Base-by-base conservation (phyloP, 805 yeast genomes). In the Myxozyma kluyveri region DNA sequence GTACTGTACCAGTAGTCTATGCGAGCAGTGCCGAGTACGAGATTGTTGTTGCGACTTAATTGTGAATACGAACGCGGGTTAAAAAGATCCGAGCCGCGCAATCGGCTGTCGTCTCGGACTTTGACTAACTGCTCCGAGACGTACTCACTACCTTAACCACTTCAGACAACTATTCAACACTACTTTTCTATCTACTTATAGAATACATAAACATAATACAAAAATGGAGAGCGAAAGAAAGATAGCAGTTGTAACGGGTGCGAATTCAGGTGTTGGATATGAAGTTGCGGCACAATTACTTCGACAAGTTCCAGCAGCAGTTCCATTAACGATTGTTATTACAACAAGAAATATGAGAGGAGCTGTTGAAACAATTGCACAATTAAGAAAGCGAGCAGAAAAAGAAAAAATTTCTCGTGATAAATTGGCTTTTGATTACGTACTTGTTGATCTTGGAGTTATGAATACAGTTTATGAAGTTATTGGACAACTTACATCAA, bases 301-400 rank as follows among this genome's bases (percentile, higher is more conserved):
- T 4, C 83, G 82, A 49, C 76, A 78, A 38, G 67, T 80, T 2
- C 82, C 84, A 4, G 66, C 72, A 1, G 74, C 74, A 18, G 72
- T 72, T 6, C 74, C 84, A 52, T 63, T 93, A 43, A 89, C 96
- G 0, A 72, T 93, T 7, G 81, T 93, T 9, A 89, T 91, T 9
- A 90, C 98, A 0, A 86, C 96, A 3, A 75, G 99, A 60, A 87
- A 96, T 0, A 74, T 91, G 42, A 89, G 95, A 5, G 80, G 88
- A 51, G 97, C 83, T 3, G 83, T 83, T 51, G 88, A 85, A 57
- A 83, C 83, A 21, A 86, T 91, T 45, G 75, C 73, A 23, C 68
- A 70, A 42, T 80, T 88, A 53, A 77, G 81, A 14, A 42, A 44
- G 31, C 50, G 45, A 64, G 55, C 39, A 61, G 54, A 49, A 57